These are phyloP conservation scores for Erythrophleum fordii DNA, from an alignment of 306 rosid species.

Conservation along the genomic window DNA sequence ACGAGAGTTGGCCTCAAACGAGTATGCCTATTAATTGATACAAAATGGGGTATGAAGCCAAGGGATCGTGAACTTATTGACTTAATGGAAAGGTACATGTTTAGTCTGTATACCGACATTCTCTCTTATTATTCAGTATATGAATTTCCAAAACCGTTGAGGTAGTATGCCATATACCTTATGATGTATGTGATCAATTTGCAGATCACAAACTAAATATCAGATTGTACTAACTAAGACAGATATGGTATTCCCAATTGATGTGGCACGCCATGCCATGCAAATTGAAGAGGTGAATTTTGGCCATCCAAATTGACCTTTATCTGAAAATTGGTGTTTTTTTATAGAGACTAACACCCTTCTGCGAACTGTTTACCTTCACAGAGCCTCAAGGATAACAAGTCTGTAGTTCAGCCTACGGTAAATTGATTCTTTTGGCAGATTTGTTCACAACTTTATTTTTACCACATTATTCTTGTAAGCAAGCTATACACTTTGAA, in stretches of 20 bases:
- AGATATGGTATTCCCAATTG: constrained; percentile 80
- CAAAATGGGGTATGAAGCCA: constrained; percentile 99
- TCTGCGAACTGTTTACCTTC: constrained; percentile 19
- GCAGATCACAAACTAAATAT: constrained; percentile 88
- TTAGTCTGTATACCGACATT: constrained; percentile 1
- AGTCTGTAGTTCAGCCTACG: constrained; percentile 82
- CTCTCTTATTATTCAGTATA: neutral
- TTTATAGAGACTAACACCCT: constrained; percentile 42
- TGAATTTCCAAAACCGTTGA: constrained; percentile 2
- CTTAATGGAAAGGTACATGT: constrained; percentile 86
- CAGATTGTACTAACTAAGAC: constrained; percentile 90
- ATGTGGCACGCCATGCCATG: constrained; percentile 90
- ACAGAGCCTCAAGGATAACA: constrained; percentile 75
- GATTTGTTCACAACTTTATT: constrained; percentile 15
- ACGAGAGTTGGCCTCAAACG: constrained; percentile 81
- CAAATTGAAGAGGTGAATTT: constrained; percentile 87
- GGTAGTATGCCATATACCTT: neutral
- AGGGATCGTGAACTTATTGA: constrained; percentile 85
- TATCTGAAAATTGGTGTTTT: neutral
- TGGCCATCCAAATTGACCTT: neutral
- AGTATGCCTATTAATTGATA: constrained; percentile 89
- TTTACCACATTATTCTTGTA: neutral
- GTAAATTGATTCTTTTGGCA: constrained; percentile 49
- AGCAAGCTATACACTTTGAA: constrained; percentile 14
- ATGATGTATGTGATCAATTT: constrained; percentile 34